Conservation (phyloP, 805 yeast genomes). For the Candida qinlingensis region DNA sequence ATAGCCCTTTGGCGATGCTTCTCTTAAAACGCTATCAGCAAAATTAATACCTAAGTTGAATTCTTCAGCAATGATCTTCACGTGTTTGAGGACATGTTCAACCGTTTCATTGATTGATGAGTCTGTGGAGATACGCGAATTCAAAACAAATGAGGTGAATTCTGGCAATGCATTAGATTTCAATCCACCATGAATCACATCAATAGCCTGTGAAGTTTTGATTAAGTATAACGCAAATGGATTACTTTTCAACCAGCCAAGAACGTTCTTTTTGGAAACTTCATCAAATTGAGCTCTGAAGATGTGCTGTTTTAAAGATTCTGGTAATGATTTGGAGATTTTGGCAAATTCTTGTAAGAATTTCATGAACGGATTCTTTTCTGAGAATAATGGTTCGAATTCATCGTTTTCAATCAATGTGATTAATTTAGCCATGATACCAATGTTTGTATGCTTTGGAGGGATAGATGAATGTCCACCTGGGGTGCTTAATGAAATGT, state of each 20-base stretch:
- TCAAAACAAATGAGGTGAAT: conserved; percentile 38
- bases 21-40: conserved; percentile 12
- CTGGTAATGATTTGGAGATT: conserved; percentile 30
- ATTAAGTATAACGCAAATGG: conserved; percentile 12
- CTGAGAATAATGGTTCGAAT: conserved; percentile 37
- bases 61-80: conserved; percentile 16
- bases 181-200: conserved; percentile 56
- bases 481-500: conserved; percentile 46
- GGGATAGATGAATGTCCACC: conserved; percentile 86
- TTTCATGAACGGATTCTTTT: conserved; percentile 54
- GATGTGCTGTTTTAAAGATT: conserved; percentile 26
- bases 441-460: conserved; percentile 77
- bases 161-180: conserved; percentile 79
- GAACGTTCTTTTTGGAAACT: conserved; percentile 32
- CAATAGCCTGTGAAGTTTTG: conserved; percentile 23
- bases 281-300: conserved; percentile 31
- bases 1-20: conserved; percentile 24
- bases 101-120: conserved; percentile 35
- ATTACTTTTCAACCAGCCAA: conserved; percentile 19
- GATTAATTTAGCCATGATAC: conserved; percentile 58
- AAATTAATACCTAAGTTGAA: conserved; percentile 19
- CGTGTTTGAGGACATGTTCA: conserved; percentile 21
- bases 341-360: conserved; percentile 56
- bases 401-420: conserved; percentile 51
- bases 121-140: conserved; percentile 62